Evolutionary conservation across 1,284 basidiomycete genomes (phyloP), one percentile per base, ranked within the genome.

Genomic region (Laetiporus sulphureus): DNA sequence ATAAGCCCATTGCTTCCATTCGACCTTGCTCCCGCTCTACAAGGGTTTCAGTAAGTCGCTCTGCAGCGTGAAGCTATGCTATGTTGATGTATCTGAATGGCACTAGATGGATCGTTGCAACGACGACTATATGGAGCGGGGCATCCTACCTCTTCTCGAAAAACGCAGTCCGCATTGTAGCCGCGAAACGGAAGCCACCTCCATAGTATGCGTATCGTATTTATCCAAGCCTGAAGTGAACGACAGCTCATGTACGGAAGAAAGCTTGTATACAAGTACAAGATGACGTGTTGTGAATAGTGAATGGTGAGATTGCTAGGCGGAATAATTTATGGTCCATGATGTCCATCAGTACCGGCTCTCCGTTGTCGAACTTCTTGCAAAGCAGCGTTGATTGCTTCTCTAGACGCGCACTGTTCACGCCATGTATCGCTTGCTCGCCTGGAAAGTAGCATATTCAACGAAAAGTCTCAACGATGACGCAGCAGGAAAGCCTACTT

Each of bases 81-180:
- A 12, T 18, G 3, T 20, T 3, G 5, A 10, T 10, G 11, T 20
- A 11, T 34, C 41, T 4, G 20, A 34, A 34, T 27, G 35, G 6
- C 20, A 22, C 10, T 27, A 27, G 30, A 13, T 27, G 25, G 25
- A 13, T 27, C 25, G 25, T 27, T 13, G 25, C 25, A 13, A 27
- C 25, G 13, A 27, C 95, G 3, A 98, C 95, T 0, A 69, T 97
- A 21, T 91, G 84, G 82, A 95, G 91, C 51, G 95, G 95, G 1
- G 54, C 93, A 36, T 91, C 91, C 19, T 98, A 98, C 57, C 57
- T 95, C 1, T 88, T 89, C 51, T 46, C 56, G 0, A 58, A 54
- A 40, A 53, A 57, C 21, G 57, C 57, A 15, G 57, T 61, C 29
- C 53, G 56, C 21, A 50, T 61, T 24, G 37, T 61, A 15, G 47